Evolutionary conservation across 108 stramenopile species (phyloP).

Genomic region (Cyclotella sp.): DNA sequence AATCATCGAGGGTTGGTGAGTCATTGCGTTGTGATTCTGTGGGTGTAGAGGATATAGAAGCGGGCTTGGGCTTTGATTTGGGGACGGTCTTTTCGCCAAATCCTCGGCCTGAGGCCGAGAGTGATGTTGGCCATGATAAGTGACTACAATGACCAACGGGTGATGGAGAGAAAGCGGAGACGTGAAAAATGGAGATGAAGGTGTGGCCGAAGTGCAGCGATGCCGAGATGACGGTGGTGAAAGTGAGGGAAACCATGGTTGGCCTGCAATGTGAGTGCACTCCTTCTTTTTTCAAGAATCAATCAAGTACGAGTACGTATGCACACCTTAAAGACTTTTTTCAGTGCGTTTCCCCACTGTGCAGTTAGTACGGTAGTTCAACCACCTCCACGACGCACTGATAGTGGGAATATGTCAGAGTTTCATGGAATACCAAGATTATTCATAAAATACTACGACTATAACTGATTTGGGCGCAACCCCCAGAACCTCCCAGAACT

Average conservation of each 20-base stretch:
- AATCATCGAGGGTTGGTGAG: constrained; percentile 7
- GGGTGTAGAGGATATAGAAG: background rate
- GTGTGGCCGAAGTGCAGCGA: background rate
- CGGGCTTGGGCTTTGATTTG: constrained; percentile 14
- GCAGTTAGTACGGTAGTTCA: no score
- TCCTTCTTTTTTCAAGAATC: no score
- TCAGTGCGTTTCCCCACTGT: no score
- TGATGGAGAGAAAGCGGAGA: constrained; percentile 25
- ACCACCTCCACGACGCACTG: no score
- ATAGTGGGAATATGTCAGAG: no score
- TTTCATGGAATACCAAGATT: no score
- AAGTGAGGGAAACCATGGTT: constrained; percentile 16
- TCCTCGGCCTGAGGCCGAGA: constrained; percentile 34
- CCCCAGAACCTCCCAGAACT: no score
- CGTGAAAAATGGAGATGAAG: background rate
- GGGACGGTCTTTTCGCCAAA: constrained; percentile 44
- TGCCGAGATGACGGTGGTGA: constrained; percentile 31
- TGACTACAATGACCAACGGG: background rate
- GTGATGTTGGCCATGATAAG: background rate
- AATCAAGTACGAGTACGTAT: no score
- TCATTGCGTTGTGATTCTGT: background rate
- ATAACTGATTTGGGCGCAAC: no score
- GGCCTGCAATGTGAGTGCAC: no score
- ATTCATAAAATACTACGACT: no score
- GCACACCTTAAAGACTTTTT: no score